phyloP scores from a whole-genome alignment of 352 stramenopile genomes.

The Phytophthora litchii region DNA sequence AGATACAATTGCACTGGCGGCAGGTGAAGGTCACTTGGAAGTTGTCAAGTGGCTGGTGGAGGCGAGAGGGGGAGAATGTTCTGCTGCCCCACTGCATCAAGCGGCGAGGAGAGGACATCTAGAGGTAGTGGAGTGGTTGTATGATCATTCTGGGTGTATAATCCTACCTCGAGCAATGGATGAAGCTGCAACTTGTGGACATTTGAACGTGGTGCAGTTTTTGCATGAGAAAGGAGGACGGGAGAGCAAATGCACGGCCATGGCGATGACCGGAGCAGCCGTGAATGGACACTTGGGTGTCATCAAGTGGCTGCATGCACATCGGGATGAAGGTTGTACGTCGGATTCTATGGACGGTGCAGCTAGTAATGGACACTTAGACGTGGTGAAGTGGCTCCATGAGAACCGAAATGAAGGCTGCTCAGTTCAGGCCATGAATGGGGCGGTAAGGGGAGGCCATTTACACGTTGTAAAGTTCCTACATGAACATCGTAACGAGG shows the following conservation, averaged over 20 bases:
- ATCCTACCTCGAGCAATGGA: conserved; percentile 31
- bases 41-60: conserved; percentile 31
- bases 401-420: conserved; percentile 31
- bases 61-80: conserved; percentile 33
- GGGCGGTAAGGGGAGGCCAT: conserved; percentile 23
- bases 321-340: conserved; percentile 24
- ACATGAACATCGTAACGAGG: conserved; percentile 33
- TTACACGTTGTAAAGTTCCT: conserved; percentile 32
- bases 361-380: conserved; percentile 28
- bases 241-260: conserved; percentile 21
- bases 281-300: conserved; percentile 29
- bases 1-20: conserved; percentile 17
- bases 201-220: conserved; percentile 31
- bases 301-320: conserved; percentile 32
- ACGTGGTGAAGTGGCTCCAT: conserved; percentile 35
- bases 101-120: conserved; percentile 21
- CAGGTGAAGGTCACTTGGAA: conserved; percentile 23
- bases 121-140: conserved; percentile 26
- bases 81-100: conserved; percentile 29
- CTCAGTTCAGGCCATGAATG: conserved; percentile 32
- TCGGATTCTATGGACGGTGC: conserved; percentile 26
- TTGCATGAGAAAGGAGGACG: conserved; percentile 22
- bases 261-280: conserved; percentile 30
- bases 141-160: conserved; percentile 24
- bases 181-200: conserved; percentile 29